Conservation (phyloP, 83 land plant species). For the Thuja plicata region DNA sequence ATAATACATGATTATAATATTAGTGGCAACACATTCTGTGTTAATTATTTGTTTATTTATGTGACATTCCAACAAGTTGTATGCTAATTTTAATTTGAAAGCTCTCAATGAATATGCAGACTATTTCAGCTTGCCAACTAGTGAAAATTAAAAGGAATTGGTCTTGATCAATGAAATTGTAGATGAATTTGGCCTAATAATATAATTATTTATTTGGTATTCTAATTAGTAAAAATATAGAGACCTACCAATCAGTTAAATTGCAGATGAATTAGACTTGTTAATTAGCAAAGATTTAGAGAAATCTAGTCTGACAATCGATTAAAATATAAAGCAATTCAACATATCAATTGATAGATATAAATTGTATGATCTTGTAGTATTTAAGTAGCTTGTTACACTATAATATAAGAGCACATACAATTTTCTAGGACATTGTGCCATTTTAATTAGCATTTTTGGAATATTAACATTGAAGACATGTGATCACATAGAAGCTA, state of each 20-base stretch:
- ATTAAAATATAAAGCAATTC: too few relatives aligned
- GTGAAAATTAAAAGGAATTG: too few relatives aligned
- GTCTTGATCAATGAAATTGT: too few relatives aligned
- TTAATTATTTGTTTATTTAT: not conserved
- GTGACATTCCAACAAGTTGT: not conserved
- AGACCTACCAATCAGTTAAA: too few relatives aligned
- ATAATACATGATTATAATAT: not conserved
- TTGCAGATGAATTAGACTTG: too few relatives aligned
- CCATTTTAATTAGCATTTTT: not conserved
- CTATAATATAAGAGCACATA: not conserved
- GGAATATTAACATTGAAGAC: not conserved
- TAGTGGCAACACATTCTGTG: not conserved
- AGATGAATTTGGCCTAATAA: too few relatives aligned
- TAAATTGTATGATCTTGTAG: not conserved
- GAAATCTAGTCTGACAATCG: too few relatives aligned
- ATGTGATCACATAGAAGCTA: not conserved
- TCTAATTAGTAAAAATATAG: too few relatives aligned
- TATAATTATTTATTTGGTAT: too few relatives aligned
- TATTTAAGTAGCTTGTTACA: not conserved
- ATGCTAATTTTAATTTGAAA: not conserved
- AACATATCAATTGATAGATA: not conserved
- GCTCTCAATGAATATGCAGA: too few relatives aligned
- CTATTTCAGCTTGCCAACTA: too few relatives aligned
- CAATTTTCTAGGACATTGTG: not conserved
- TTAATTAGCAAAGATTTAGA: too few relatives aligned